Evolutionary conservation across 257 asterid genomes (phyloP).

Genomic region (Solanum paucissectum): DNA sequence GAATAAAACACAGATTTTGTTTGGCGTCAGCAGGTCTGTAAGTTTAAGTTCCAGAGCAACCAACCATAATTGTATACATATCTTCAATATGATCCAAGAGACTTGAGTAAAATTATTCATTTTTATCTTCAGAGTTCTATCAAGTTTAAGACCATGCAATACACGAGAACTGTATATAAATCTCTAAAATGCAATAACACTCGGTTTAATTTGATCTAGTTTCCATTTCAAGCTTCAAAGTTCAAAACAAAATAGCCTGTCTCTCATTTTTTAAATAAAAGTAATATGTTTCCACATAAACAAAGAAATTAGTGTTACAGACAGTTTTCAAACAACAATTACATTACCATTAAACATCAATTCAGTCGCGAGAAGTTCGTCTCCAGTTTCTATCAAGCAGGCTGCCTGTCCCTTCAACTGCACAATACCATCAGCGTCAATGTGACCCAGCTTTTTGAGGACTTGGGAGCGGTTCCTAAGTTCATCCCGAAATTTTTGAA

Average conservation of each 20-base stretch:
- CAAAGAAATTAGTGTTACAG: not conserved
- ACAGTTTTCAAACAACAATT: not conserved
- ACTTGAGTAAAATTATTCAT: not conserved
- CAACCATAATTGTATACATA: not conserved
- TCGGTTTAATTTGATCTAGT: not conserved
- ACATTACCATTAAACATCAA: slow-evolving; percentile 83
- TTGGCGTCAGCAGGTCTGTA: not conserved
- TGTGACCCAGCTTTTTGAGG: slow-evolving; percentile 79
- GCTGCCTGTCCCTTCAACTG: slow-evolving; percentile 97
- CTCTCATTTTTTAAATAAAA: not conserved
- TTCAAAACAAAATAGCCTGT: not conserved
- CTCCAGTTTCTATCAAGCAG: slow-evolving; percentile 96
- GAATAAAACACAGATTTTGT: not conserved
- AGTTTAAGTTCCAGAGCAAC: not conserved
- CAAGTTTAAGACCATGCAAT: not conserved
- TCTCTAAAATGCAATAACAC: not conserved
- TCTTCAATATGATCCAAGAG: not conserved
- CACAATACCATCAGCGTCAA: slow-evolving; percentile 74
- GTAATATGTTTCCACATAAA: not conserved
- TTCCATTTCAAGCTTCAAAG: not conserved
- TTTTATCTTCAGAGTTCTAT: not conserved
- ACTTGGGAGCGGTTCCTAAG: slow-evolving; percentile 94
- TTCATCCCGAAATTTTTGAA: slow-evolving; percentile 92
- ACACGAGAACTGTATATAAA: not conserved
- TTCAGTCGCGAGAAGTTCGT: slow-evolving; percentile 92